Conservation (phyloP, 495 filamentous ascomycete genomes). For the Penicillium canescens region DNA sequence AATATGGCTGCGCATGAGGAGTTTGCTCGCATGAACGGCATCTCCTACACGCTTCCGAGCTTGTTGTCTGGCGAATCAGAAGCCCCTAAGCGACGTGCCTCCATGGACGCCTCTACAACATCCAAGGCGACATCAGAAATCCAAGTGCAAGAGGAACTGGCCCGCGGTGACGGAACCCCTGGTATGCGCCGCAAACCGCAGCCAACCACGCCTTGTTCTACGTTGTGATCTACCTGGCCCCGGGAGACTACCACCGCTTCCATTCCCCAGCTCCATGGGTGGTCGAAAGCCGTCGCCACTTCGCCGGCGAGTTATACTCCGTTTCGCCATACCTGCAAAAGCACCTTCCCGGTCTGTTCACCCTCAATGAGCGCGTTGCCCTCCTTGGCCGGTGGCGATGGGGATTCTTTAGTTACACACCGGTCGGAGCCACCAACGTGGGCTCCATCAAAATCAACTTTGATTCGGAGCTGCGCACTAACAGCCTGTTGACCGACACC, state of each 20-base stretch:
- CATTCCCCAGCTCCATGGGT: constrained; percentile 95
- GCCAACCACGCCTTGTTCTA: constrained; percentile 77
- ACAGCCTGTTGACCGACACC: constrained; percentile 86
- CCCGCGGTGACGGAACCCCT: constrained; percentile 64
- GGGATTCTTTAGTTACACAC: constrained; percentile 95
- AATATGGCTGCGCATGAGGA: constrained; percentile 78
- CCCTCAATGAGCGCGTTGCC: constrained; percentile 93
- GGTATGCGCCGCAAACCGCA: constrained; percentile 72
- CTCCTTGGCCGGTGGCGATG: constrained; percentile 92
- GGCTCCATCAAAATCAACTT: constrained; percentile 98
- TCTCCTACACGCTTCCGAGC: constrained; percentile 89
- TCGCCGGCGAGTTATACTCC: constrained; percentile 92
- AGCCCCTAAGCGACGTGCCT: constrained; percentile 33
- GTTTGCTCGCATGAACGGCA: constrained; percentile 94
- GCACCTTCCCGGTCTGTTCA: constrained; percentile 90
- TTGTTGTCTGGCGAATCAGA: constrained; percentile 72
- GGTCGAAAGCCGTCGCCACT: constrained; percentile 85
- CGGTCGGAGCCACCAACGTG: constrained; percentile 98
- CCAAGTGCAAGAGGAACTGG: constrained; percentile 82
- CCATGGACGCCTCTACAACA: constrained; percentile 64
- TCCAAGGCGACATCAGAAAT: constrained; percentile 69
- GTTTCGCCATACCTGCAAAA: constrained; percentile 93
- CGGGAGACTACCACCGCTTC: constrained; percentile 98
- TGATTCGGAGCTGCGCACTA: constrained; percentile 90
- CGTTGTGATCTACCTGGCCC: constrained; percentile 94